Conservation (phyloP, 2,329 filamentous ascomycete genomes). For the Aspergillus latus region DNA sequence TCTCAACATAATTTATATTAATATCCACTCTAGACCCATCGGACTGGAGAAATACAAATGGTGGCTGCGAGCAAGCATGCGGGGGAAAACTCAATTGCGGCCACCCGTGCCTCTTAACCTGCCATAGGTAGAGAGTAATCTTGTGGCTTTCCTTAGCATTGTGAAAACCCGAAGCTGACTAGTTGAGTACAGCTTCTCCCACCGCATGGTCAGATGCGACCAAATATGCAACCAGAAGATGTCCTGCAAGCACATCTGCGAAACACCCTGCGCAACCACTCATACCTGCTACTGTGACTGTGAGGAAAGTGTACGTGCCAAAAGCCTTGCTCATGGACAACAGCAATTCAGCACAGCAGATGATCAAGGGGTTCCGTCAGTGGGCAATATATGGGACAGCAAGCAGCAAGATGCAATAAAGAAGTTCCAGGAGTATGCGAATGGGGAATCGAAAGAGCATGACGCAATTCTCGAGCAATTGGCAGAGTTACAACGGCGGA, state of each 20-base stretch:
- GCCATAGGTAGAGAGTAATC: constrained; percentile 49
- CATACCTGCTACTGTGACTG: constrained; percentile 35
- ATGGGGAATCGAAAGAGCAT: constrained; percentile 30
- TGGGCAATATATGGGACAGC: neutral
- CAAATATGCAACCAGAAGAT: constrained; percentile 34
- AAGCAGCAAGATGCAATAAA: constrained; percentile 10
- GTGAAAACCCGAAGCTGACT: neutral
- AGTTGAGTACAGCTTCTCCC: constrained; percentile 33
- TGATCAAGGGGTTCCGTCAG: neutral
- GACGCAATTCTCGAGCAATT: constrained; percentile 26
- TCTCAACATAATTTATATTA: neutral
- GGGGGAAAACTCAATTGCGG: constrained; percentile 48
- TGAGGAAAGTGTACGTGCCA: constrained; percentile 1
- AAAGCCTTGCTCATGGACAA: neutral
- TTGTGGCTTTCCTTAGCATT: neutral
- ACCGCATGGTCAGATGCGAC: constrained; percentile 39
- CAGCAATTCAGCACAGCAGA: neutral
- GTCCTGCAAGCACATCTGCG: constrained; percentile 43
- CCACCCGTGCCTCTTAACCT: constrained; percentile 53
- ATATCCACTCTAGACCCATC: constrained; percentile 41
- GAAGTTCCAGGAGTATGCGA: constrained; percentile 31
- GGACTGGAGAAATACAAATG: constrained; percentile 56
- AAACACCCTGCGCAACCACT: constrained; percentile 28
- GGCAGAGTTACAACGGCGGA: constrained; percentile 3
- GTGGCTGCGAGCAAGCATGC: constrained; percentile 55